Evolutionary conservation across 352 stramenopile species (phyloP).

Genomic region (Blastocystis sp.): DNA sequence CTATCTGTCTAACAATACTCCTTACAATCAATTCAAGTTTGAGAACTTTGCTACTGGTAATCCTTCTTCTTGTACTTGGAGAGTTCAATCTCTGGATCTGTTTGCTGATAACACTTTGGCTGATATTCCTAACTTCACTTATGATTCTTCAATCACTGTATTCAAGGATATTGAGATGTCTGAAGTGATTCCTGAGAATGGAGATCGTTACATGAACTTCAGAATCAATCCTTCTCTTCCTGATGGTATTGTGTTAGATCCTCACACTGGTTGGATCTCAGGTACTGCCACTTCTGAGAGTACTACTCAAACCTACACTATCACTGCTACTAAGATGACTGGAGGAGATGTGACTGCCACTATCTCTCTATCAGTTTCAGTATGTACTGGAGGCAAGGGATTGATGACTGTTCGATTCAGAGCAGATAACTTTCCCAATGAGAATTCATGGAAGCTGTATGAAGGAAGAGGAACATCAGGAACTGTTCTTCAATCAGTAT

Average conservation of each 20-base stretch:
- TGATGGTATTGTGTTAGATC: background rate
- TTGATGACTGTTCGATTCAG: slow-evolving; percentile 25
- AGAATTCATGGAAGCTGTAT: slow-evolving; percentile 7
- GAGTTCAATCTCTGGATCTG: background rate
- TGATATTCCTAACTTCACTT: background rate
- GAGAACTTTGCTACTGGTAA: slow-evolving; percentile 11
- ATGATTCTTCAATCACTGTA: background rate
- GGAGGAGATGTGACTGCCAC: background rate
- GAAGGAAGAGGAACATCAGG: background rate
- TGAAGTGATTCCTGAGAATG: slow-evolving; percentile 3
- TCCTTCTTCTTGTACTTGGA: background rate
- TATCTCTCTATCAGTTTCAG: background rate
- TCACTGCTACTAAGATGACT: slow-evolving; percentile 23
- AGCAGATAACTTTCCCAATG: background rate
- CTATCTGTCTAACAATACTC: background rate
- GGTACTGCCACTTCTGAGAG: background rate
- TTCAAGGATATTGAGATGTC: slow-evolving; percentile 34
- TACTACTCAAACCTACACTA: background rate
- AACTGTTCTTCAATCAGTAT: background rate
- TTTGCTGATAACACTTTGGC: background rate
- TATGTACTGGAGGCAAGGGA: background rate
- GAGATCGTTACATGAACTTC: background rate
- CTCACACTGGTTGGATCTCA: background rate
- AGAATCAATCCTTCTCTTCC: background rate
- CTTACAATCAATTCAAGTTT: slow-evolving; percentile 15